Evolutionary conservation across 2,329 filamentous ascomycete genomes (phyloP).

Genomic region (Leptographium wingfieldii): DNA sequence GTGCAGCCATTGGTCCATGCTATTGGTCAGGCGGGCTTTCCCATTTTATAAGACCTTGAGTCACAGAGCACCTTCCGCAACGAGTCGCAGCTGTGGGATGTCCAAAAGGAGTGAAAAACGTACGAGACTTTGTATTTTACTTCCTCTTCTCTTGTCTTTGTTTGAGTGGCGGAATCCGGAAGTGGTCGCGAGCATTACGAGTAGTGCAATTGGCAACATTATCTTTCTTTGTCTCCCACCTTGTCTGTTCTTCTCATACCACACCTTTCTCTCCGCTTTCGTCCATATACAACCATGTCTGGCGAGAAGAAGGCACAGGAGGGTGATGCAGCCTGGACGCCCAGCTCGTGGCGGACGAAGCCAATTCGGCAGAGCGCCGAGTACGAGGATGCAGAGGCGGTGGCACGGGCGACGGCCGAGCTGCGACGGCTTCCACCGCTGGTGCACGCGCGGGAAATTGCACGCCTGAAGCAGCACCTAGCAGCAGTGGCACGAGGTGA

Average conservation of each 20-base stretch:
- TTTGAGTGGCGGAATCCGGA: not conserved
- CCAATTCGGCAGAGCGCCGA: constrained; percentile 66
- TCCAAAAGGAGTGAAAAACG: not conserved
- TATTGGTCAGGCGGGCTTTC: not conserved
- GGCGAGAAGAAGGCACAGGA: not conserved
- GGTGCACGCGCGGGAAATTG: constrained; percentile 70
- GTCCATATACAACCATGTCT: not conserved
- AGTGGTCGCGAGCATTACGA: not conserved
- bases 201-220: too few species aligned
- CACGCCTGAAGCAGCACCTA: constrained; percentile 63
- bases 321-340: constrained; percentile 33
- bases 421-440: constrained; percentile 61
- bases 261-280: not conserved
- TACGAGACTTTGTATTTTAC: not conserved
- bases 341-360: constrained; percentile 61
- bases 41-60: not conserved
- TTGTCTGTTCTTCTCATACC: not conserved
- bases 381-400: constrained; percentile 50
- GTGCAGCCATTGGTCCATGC: not conserved
- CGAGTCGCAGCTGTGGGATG: not conserved
- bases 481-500: constrained; percentile 81
- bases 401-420: constrained; percentile 49
- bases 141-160: not conserved
- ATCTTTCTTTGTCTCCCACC: not conserved
- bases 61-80: not conserved